These are phyloP conservation scores for Platanus orientalis DNA, from an alignment of 164 flowering plant genomes.

Conservation along the genomic window DNA sequence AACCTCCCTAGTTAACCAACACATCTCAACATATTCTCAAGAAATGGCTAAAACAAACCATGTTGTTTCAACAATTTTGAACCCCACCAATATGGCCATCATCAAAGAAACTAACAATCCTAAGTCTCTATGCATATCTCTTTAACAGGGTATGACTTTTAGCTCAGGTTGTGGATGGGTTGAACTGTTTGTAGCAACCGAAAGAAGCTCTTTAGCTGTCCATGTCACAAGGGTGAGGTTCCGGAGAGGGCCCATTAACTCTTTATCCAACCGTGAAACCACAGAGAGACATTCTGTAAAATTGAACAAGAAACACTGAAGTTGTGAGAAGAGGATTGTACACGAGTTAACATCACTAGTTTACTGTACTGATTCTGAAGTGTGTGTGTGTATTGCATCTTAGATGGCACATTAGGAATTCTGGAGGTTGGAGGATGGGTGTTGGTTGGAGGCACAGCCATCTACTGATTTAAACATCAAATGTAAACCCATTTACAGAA, in stretches of 20 bases:
- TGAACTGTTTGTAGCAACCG: constrained; percentile 17
- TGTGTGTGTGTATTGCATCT: not conserved
- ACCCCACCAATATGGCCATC: not conserved
- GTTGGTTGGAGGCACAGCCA: not conserved
- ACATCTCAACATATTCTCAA: not conserved
- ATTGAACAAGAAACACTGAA: not conserved
- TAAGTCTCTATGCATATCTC: not conserved
- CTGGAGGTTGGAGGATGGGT: too few relatives aligned
- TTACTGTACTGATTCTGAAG: not conserved
- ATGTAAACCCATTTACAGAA: too few relatives aligned
- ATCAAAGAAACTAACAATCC: not conserved
- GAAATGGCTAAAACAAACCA: not conserved
- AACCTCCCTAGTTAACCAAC: not conserved
- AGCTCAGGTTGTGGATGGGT: constrained; percentile 1
- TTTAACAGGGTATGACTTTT: not conserved
- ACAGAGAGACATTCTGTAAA: constrained; percentile 29
- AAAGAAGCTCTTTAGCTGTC: constrained; percentile 51
- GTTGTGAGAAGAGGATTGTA: not conserved
- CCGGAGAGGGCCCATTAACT: constrained; percentile 23
- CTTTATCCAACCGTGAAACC: constrained; percentile 23
- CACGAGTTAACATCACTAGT: too few relatives aligned
- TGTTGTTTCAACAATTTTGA: not conserved
- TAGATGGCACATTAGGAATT: not conserved
- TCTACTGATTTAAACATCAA: too few relatives aligned
- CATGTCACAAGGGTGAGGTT: constrained; percentile 44